Percentiles rank a stretch among this genome's conserved stretches.
Conservation (phyloP, 225 moss, liverwort and hornwort species). For the Climacium dendroides region DNA sequence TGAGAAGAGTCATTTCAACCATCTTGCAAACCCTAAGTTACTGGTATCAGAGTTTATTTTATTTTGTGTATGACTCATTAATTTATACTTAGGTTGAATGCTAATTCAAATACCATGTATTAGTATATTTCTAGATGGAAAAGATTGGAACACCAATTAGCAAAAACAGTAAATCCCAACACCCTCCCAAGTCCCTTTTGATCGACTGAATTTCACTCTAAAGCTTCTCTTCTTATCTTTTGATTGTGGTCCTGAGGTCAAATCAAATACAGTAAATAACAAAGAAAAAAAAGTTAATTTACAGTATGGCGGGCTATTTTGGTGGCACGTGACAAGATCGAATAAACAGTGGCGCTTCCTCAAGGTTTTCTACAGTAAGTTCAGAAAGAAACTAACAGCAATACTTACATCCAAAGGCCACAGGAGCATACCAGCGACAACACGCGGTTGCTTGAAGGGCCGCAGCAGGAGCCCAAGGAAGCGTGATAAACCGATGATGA, state of each 20-base stretch:
- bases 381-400: background rate
- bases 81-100: background rate
- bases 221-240: background rate
- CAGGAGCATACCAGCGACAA: conserved; percentile 48
- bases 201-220: background rate
- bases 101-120: background rate
- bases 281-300: background rate
- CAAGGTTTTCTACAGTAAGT: background rate
- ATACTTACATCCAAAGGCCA: background rate
- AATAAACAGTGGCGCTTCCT: background rate
- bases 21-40: background rate
- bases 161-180: background rate
- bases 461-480: conserved; percentile 30
- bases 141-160: background rate
- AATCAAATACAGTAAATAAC: background rate
- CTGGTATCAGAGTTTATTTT: background rate
- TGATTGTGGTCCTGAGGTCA: background rate
- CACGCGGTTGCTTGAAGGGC: conserved; percentile 65
- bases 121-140: background rate
- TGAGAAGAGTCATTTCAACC: background rate
- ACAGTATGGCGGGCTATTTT: too few relatives aligned
- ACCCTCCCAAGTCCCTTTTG: background rate
- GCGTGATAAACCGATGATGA: conserved; percentile 49
- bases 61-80: background rate
- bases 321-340: background rate